Evolutionary conservation across 1,139 yeast genomes (phyloP).

Genomic region (Yamadazyma sp.): DNA sequence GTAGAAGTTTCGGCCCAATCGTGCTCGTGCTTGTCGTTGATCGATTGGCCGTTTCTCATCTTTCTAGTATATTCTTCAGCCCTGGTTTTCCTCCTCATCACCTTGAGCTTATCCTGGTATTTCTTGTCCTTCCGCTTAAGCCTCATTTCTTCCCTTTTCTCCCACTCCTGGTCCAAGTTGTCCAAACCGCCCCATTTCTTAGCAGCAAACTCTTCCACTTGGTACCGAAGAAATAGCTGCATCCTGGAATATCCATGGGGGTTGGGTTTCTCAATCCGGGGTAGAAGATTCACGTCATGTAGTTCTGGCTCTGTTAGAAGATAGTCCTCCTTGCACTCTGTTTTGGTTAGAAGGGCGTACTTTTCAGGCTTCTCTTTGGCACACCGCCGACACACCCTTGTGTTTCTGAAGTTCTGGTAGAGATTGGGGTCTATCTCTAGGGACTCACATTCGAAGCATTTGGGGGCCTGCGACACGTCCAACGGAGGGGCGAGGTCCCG

Average conservation of each 20-base stretch:
- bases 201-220: constrained; percentile 88
- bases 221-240: constrained; percentile 88
- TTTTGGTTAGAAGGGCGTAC: constrained; percentile 86
- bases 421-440: constrained; percentile 77
- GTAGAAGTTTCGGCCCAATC: constrained; percentile 68
- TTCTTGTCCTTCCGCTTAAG: constrained; percentile 74
- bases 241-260: constrained; percentile 93
- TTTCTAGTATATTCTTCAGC: constrained; percentile 87
- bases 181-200: constrained; percentile 95
- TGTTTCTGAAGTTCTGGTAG: constrained; percentile 61
- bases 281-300: constrained; percentile 64
- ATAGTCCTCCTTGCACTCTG: constrained; percentile 93
- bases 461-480: constrained; percentile 70
- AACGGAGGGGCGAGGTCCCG: constrained; percentile 67
- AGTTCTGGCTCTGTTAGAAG: constrained; percentile 90
- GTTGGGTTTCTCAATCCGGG: constrained; percentile 84
- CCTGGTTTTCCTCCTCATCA: constrained; percentile 87
- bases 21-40: constrained; percentile 65
- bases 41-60: constrained; percentile 54
- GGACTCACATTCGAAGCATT: constrained; percentile 78
- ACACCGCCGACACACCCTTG: constrained; percentile 79
- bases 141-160: constrained; percentile 71
- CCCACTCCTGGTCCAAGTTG: constrained; percentile 90
- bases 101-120: constrained; percentile 70
- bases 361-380: constrained; percentile 76